These are phyloP conservation scores for Aspergillus mulundensis DNA, from an alignment of 495 filamentous ascomycete genomes.

Conservation along the genomic window DNA sequence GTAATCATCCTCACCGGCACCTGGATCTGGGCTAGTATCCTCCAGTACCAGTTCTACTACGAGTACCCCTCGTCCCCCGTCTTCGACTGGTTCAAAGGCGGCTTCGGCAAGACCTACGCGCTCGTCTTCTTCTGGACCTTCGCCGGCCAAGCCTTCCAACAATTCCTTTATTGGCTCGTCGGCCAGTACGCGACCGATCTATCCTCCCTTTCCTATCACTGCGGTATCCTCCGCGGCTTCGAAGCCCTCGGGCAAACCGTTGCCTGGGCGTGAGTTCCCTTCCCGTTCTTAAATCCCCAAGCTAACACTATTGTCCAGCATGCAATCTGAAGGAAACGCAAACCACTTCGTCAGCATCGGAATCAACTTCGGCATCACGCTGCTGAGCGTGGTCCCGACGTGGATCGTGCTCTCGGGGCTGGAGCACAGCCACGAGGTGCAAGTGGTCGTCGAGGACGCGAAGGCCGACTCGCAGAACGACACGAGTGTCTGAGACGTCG, in stretches of 20 bases:
- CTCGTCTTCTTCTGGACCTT: constrained; percentile 34
- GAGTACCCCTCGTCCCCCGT: constrained; percentile 19
- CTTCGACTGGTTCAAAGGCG: constrained; percentile 33
- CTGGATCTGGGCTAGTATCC: constrained; percentile 32
- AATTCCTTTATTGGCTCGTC: constrained; percentile 34
- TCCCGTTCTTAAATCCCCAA: not conserved
- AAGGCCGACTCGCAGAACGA: not conserved
- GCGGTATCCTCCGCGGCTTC: constrained; percentile 30
- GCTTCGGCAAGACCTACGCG: constrained; percentile 30
- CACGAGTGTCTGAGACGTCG: not conserved
- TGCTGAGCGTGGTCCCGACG: constrained; percentile 28
- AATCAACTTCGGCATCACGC: constrained; percentile 32
- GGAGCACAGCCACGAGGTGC: constrained; percentile 32
- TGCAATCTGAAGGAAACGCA: constrained; percentile 29
- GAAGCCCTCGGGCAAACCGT: constrained; percentile 33
- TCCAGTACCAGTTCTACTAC: constrained; percentile 30
- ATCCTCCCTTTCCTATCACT: constrained; percentile 31
- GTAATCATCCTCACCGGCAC: constrained; percentile 25
- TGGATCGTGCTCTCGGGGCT: constrained; percentile 33
- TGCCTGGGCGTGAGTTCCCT: constrained; percentile 27
- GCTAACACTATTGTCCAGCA: constrained; percentile 14
- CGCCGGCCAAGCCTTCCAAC: constrained; percentile 31
- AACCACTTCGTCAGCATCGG: constrained; percentile 36
- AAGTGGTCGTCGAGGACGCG: constrained; percentile 23
- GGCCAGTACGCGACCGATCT: constrained; percentile 33